Base-by-base conservation (phyloP, 2,329 filamentous ascomycete species). In the Proliferodiscus dingleyae region DNA sequence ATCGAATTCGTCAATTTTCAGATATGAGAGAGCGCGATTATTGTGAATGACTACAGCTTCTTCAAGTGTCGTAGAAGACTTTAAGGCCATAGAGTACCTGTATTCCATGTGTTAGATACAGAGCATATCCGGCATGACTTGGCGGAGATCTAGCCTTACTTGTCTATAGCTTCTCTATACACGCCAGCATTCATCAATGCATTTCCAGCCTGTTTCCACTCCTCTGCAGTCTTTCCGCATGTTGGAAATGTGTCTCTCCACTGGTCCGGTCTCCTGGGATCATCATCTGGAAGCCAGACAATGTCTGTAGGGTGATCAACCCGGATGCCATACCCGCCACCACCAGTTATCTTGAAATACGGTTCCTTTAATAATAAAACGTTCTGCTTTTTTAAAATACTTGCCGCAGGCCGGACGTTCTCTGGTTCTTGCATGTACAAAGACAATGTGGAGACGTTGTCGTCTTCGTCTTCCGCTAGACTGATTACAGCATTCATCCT, bases 381-480 rank as follows among this genome's bases (percentile, higher is more conserved):
- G 9, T n/a, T 18, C 2, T 22, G 34, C 4, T 36, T 15, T 8
- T 15, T n/a, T 5, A 39, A 15, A 5, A 43, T n/a, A n/a, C 28
- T 28, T 2, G 2, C 15, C 7, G 41, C 34, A 4, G 28, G 26
- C 4, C 21, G 11, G 13, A 30, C 19, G 22, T 22, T 24, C 5
- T 46, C 33, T 4, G 33, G 19, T 2, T 65, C 61, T 5, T 66
- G 67, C 33, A 72, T 69, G 37, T 73, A 63, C 46, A 71, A 67
- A 0, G 73, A 52, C 45, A 70, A 61, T 2, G 74, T 51, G 16
- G 65, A 7, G 1, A 68, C 55, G 24, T 52, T 39, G 0, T 44
- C 47, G 18, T 23, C 23, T 26, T 55, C 49, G 34, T 57, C 52
- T 33, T 57, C 52, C 3, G 41, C 49, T 2, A 57, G 21, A 3